phyloP scores from a whole-genome alignment of 257 asterid species.

The Solanum phureja region DNA sequence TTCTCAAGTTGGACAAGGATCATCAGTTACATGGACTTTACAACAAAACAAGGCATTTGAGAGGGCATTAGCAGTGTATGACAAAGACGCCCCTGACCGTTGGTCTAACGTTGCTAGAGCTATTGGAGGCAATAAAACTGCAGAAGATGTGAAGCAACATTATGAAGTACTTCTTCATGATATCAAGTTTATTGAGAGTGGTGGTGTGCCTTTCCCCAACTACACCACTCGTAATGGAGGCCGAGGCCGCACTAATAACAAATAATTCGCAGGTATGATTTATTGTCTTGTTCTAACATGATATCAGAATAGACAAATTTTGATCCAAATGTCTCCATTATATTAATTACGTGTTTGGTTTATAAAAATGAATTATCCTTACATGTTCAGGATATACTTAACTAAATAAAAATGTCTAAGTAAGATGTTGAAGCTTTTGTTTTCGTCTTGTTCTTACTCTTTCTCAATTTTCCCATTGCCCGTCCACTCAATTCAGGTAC shows the following conservation, averaged over 20 bases:
- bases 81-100: constrained; percentile 65
- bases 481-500: neutral
- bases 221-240: constrained; percentile 14
- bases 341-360: neutral
- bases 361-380: neutral
- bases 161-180: constrained; percentile 55
- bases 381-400: neutral
- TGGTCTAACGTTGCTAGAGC: constrained; percentile 78
- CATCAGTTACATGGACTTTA: constrained; percentile 35
- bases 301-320: neutral
- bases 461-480: neutral
- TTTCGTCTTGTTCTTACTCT: neutral
- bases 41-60: constrained; percentile 79
- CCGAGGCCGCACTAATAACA: neutral
- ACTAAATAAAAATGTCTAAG: neutral
- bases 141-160: constrained; percentile 60
- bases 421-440: neutral
- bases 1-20: neutral
- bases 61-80: constrained; percentile 60
- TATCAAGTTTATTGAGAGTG: constrained; percentile 47
- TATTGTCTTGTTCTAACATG: neutral
- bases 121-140: constrained; percentile 50
- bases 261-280: neutral
- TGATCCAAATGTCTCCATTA: neutral
- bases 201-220: constrained; percentile 52